Base-by-base conservation (phyloP, 306 rosid species). In the Amphicarpaea edgeworthii region DNA sequence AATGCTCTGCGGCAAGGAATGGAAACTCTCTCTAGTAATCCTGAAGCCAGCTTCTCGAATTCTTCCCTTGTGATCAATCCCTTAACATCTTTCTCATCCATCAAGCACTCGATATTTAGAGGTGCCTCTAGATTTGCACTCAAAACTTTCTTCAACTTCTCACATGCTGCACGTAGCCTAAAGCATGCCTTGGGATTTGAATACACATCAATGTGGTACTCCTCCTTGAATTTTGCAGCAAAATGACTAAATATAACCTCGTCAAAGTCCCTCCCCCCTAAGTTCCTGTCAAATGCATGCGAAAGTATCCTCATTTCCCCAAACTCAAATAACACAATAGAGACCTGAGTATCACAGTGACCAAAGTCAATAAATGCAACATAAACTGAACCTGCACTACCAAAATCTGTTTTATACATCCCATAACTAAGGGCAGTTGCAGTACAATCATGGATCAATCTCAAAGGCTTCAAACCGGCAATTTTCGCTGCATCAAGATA, bases 61-160 rank as follows among this genome's bases (percentile, higher is more conserved):
- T 96, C 99, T 76, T 96, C 99, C 86, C 99, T 89, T 20, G 90
- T 89, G 71, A 96, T 89, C 63, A 81, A 89, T 6, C 96, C 99
- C 88, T 86, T 90, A 23, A 96, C 99, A 84, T 96, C 99, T 86
- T 88, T 96, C 90, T 96, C 99, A 63, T 96, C 99, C 99, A 96
- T 89, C 76, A 96, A 80, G 73, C 99, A 96, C 86, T 96, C 99
- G 1, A 96, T 96, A 68, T 87, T 96, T 70, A 96, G 88, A 81
- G 98, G 92, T 68, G 97, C 99, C 89, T 90, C 99, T 1, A 83
- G 79, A 86, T 96, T 96, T 61, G 98, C 99, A 81, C 99, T 96
- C 88, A 96, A 74, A 80, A 96, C 97, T 71, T 92, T 92, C 92
- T 96, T 96, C 80, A 92, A 73, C 88, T 92, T 96, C 85, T 96